Evolutionary conservation across 2,329 filamentous ascomycete genomes (phyloP).

Genomic region (Penicillium digitatum): DNA sequence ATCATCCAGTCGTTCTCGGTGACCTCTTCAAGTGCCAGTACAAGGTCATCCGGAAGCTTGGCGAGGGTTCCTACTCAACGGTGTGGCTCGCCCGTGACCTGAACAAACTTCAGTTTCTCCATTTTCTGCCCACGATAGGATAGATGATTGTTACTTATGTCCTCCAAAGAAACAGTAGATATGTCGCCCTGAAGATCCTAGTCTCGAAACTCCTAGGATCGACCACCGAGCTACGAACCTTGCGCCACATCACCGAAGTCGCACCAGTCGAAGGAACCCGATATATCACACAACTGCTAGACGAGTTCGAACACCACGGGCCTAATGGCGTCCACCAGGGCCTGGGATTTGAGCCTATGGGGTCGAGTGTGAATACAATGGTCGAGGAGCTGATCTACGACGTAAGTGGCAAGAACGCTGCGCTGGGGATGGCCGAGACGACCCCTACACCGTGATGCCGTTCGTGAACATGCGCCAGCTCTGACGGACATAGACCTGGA

Average conservation of each 20-base stretch:
- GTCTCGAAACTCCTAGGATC: constrained; percentile 22
- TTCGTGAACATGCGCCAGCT: too few species aligned
- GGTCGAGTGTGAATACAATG: constrained; percentile 22
- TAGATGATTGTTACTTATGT: constrained; percentile 12
- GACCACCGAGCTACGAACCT: constrained; percentile 17
- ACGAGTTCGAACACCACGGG: constrained; percentile 26
- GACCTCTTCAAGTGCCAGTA: constrained; percentile 43
- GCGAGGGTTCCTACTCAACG: constrained; percentile 44
- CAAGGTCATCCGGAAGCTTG: constrained; percentile 45
- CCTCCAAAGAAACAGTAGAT: constrained; percentile 16
- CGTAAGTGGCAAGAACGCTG: too few species aligned
- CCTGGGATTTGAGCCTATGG: constrained; percentile 32
- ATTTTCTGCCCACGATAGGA: constrained; percentile 4
- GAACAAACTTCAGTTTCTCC: constrained; percentile 19
- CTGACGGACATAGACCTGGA: too few species aligned
- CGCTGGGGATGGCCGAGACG: too few species aligned
- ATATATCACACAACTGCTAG: constrained; percentile 22
- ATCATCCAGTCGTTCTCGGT: constrained; percentile 43
- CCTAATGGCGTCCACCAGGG: constrained; percentile 34
- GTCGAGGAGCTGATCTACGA: too few species aligned
- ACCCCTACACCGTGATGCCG: too few species aligned
- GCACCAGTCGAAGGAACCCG: constrained; percentile 11
- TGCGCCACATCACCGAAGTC: constrained; percentile 17
- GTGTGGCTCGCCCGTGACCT: constrained; percentile 44
- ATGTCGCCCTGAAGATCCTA: constrained; percentile 34